These are phyloP conservation scores for Sugiyamaella mastotermitis DNA, from an alignment of 805 yeast genomes.

Conservation along the genomic window DNA sequence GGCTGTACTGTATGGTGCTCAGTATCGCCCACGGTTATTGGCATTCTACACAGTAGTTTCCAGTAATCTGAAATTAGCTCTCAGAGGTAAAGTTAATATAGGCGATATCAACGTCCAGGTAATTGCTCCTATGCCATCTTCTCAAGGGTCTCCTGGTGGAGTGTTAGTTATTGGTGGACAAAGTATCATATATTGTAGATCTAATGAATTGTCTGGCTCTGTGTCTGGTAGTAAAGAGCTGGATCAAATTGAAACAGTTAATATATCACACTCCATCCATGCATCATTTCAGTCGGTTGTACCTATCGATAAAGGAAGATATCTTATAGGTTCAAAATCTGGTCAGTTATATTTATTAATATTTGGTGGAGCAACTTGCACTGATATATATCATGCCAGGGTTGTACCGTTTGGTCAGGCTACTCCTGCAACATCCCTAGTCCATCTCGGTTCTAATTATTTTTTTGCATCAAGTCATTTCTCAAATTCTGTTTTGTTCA, in stretches of 20 bases:
- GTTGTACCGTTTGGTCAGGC: slow-evolving; percentile 6
- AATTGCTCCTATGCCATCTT: slow-evolving; percentile 5
- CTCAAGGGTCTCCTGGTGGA: slow-evolving; percentile 5
- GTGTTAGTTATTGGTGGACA: neutral
- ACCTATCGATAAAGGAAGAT: slow-evolving; percentile 7
- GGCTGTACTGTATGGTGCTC: slow-evolving; percentile 8
- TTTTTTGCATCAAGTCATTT: slow-evolving; percentile 13
- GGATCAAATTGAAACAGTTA: neutral
- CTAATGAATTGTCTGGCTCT: slow-evolving; percentile 1
- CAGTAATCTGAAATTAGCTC: neutral
- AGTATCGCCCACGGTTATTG: neutral
- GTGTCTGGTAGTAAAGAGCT: neutral
- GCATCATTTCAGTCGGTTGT: slow-evolving; percentile 6
- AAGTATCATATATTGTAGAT: neutral
- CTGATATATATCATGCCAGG: neutral
- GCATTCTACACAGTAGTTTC: slow-evolving; percentile 4
- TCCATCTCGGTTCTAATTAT: slow-evolving; percentile 11
- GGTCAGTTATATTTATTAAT: slow-evolving; percentile 12
- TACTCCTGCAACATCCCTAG: slow-evolving; percentile 7
- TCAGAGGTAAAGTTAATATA: neutral
- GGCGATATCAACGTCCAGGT: slow-evolving; percentile 1
- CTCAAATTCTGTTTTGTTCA: slow-evolving; percentile 6
- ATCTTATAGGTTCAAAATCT: slow-evolving; percentile 6
- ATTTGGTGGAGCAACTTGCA: neutral
- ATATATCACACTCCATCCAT: too few species aligned